Evolutionary conservation across 768 basidiomycete genomes (phyloP), one percentile per base, ranked within the genome.

Genomic region (Suillus occidentalis): DNA sequence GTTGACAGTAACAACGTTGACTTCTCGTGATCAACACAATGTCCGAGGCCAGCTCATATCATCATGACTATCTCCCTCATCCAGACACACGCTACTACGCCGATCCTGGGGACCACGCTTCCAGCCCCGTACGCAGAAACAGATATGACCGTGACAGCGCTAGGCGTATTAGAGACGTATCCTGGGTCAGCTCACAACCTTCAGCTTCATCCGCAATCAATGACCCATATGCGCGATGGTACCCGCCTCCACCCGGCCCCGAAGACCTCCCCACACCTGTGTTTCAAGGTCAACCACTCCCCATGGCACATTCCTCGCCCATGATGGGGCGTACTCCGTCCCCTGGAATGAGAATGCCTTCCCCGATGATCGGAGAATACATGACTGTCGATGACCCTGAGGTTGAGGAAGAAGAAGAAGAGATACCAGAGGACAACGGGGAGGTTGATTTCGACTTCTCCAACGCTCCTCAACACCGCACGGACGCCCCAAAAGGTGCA

Each of bases 241-340:
- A 42, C 9, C 67, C 68, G 2, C 65, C 67, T 28, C 57, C 72
- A 3, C 65, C 65, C 7, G 61, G 63, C 5, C 66, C 72, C 7
- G 39, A n/a, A 12, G 65, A 61, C 31, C 62, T 69, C 20, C 66
- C 69, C 9, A 66, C 66, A 4, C 66, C 66, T 22, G 39, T 42
- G 20, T 20, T 20, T 20, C 57, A 37, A 18, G 42, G 37, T 18
- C 55, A 59, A 42, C n/a, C 53, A 40, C 56, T 31, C 20, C 57
- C 62, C 20, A 12, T 55, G 34, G 34, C 50, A 37, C 62, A 63
- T 1, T 59, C 56, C 37, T 63, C 62, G 1, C 52, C 62, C 40
- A 42, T 59, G 58, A 69, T 31, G 76, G 64, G 10, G 72, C 68
- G 28, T 80, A 78, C 43, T 75, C 77, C 22, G 75, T 61, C 59